Conservation (phyloP, 768 basidiomycete genomes). For the Psilocybe cubensis region DNA sequence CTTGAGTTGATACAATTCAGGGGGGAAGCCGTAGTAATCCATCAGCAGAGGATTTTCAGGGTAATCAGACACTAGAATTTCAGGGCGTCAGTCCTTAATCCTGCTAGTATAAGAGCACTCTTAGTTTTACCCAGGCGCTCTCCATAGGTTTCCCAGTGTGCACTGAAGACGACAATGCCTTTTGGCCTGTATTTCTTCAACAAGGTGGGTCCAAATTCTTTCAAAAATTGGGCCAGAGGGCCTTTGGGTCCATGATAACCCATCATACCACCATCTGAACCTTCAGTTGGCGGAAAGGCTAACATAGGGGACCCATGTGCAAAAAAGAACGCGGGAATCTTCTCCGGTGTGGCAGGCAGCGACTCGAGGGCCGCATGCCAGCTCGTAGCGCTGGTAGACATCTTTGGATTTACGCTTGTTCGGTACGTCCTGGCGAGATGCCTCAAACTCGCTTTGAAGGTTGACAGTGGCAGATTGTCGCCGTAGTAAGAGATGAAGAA, state of each 20-base stretch:
- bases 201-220: conserved; percentile 65
- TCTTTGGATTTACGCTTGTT: conserved; percentile 1
- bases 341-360: conserved; percentile 57
- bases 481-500: conserved; percentile 16
- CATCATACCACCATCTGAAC: conserved; percentile 21
- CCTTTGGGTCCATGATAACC: conserved; percentile 51
- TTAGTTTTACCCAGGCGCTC: conserved; percentile 55
- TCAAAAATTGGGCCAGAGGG: conserved; percentile 60
- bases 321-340: conserved; percentile 79
- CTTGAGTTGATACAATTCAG: conserved; percentile 59
- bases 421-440: conserved; percentile 5
- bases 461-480: conserved; percentile 16
- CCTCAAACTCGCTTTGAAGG: conserved; percentile 10
- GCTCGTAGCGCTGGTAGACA: conserved; percentile 15
- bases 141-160: conserved; percentile 75
- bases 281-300: conserved; percentile 35
- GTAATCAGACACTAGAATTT: conserved; percentile 68
- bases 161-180: conserved; percentile 82
- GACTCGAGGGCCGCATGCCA: conserved; percentile 45
- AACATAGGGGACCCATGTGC: conserved; percentile 68
- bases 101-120: background rate
- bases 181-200: conserved; percentile 75
- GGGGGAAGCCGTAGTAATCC: conserved; percentile 76
- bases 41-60: conserved; percentile 75
- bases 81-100: background rate